These are phyloP conservation scores for Cadophora luteo-olivacea DNA, from an alignment of 2,329 filamentous ascomycete genomes.

Conservation along the genomic window DNA sequence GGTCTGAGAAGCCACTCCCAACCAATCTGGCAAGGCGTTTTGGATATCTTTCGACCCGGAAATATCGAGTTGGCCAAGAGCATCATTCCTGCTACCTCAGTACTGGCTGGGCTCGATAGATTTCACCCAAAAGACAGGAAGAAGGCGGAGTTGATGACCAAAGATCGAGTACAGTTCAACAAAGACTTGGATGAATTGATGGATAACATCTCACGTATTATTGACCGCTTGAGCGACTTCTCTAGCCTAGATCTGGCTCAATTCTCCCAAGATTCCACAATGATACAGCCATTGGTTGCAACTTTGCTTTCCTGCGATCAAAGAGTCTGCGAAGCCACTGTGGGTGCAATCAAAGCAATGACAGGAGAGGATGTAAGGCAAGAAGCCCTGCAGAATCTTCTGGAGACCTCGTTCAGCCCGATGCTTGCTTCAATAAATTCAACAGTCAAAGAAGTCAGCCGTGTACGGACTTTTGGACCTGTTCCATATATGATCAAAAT, in stretches of 20 bases:
- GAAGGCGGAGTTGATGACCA: slow-evolving; percentile 49
- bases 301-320: slow-evolving; percentile 83
- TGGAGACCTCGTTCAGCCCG: slow-evolving; percentile 52
- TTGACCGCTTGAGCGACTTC: slow-evolving; percentile 83
- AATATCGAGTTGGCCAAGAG: slow-evolving; percentile 76
- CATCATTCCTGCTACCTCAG: slow-evolving; percentile 64
- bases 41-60: slow-evolving; percentile 69
- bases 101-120: slow-evolving; percentile 77
- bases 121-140: slow-evolving; percentile 53
- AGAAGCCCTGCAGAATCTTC: slow-evolving; percentile 56
- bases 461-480: slow-evolving; percentile 59
- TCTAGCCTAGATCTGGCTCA: slow-evolving; percentile 69
- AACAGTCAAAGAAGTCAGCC: slow-evolving; percentile 51
- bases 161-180: slow-evolving; percentile 78
- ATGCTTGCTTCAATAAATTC: slow-evolving; percentile 54
- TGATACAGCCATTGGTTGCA: slow-evolving; percentile 77
- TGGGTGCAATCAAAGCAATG: slow-evolving; percentile 83
- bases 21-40: slow-evolving; percentile 79
- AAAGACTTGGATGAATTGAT: slow-evolving; percentile 68
- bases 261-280: slow-evolving; percentile 71
- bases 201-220: slow-evolving; percentile 71
- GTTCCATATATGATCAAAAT: slow-evolving; percentile 63
- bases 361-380: slow-evolving; percentile 67
- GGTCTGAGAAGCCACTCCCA: slow-evolving; percentile 74
- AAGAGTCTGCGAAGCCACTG: slow-evolving; percentile 78